A percentile compares a stretch with the other conserved stretches of the same genome.
Evolutionary conservation across 108 stramenopile genomes (phyloP).

Genomic region (Pseudonitzschia delicatissima): DNA sequence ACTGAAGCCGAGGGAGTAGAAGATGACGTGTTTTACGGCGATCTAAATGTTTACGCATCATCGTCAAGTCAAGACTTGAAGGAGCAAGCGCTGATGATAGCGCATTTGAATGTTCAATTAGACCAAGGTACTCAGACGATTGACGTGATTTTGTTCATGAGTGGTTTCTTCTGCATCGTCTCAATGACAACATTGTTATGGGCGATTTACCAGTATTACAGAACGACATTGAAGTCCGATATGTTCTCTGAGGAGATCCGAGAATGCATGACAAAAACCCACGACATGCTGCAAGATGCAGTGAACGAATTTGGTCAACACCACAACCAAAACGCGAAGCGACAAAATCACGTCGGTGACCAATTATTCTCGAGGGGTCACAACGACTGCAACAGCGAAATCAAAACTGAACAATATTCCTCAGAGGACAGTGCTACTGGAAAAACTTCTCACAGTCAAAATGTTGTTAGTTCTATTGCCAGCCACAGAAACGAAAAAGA

Average conservation of each 20-base stretch:
- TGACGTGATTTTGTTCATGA: constrained; percentile 7
- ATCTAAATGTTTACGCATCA: background rate
- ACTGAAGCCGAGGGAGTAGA: background rate
- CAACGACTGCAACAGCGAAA: no score
- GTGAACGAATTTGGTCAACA: background rate
- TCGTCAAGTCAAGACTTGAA: background rate
- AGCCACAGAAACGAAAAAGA: background rate
- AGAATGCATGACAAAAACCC: background rate
- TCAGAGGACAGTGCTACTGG: no score
- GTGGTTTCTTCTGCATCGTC: constrained; percentile 1
- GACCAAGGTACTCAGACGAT: constrained; percentile 16
- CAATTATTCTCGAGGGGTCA: no score
- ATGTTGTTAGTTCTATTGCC: no score
- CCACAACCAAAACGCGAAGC: background rate
- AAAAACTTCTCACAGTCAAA: no score
- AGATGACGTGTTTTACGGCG: background rate
- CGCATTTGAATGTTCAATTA: constrained; percentile 7
- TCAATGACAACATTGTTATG: constrained; percentile 13
- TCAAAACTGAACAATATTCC: no score
- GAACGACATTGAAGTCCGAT: constrained; percentile 2
- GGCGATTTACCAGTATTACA: constrained; percentile 18
- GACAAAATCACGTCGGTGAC: no score
- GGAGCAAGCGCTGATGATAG: constrained; percentile 7
- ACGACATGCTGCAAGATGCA: constrained; percentile 1
- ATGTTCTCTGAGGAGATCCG: background rate